These are phyloP conservation scores for Candida sanyaensis DNA, from an alignment of 1,139 yeast species.

Conservation along the genomic window DNA sequence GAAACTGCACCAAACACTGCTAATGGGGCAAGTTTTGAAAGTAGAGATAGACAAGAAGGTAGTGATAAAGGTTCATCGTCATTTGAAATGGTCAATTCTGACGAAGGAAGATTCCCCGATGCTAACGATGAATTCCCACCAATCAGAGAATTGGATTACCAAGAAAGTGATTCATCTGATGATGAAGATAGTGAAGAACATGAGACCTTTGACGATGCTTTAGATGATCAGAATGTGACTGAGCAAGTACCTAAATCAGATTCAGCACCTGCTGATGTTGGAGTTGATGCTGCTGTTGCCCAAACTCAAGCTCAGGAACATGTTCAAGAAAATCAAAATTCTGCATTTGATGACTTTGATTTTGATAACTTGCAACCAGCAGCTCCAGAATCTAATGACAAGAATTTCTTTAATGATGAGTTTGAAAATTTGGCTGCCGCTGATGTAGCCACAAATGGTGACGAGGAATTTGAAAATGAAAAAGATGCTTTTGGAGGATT, in stretches of 20 bases:
- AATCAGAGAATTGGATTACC: slow-evolving; percentile 61
- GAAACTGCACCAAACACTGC: slow-evolving; percentile 20
- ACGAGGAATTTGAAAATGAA: slow-evolving; percentile 24
- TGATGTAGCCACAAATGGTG: slow-evolving; percentile 35
- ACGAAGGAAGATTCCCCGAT: slow-evolving; percentile 33
- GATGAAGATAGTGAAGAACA: slow-evolving; percentile 27
- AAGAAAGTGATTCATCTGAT: slow-evolving; percentile 55
- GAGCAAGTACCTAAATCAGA: slow-evolving; percentile 11
- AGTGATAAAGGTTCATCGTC: slow-evolving; percentile 51
- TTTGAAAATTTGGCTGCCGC: slow-evolving; percentile 47
- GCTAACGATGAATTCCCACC: slow-evolving; percentile 64
- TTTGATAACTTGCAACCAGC: slow-evolving; percentile 46
- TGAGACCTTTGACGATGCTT: slow-evolving; percentile 40
- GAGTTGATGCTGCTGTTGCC: slow-evolving; percentile 9
- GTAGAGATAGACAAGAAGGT: slow-evolving; percentile 22
- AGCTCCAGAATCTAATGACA: slow-evolving; percentile 23
- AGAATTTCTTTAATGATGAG: slow-evolving; percentile 40
- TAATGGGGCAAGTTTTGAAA: slow-evolving; percentile 16
- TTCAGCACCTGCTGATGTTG: slow-evolving; percentile 9
- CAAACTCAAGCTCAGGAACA: not conserved
- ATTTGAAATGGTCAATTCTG: slow-evolving; percentile 55
- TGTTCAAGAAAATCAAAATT: not conserved
- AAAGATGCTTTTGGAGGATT: slow-evolving; percentile 23
- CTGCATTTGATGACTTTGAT: slow-evolving; percentile 32
- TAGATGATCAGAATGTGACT: slow-evolving; percentile 29